These are phyloP conservation scores for Forsythia viridissima DNA, from an alignment of 257 asterid genomes.

Conservation along the genomic window DNA sequence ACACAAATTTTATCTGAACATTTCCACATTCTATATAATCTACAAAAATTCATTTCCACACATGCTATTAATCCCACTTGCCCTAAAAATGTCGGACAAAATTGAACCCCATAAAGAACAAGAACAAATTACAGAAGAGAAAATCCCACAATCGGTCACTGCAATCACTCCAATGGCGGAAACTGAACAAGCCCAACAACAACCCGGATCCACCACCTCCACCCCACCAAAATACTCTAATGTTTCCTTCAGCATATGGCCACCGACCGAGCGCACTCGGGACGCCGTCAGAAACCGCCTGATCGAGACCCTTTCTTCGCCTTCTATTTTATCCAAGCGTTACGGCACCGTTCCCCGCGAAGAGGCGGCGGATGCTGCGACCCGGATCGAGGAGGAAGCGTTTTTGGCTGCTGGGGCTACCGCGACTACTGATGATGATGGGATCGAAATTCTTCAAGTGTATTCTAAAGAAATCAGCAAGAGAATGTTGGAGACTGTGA, in stretches of 20 bases:
- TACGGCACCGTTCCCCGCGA: slow-evolving; percentile 76
- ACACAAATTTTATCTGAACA: too few species aligned
- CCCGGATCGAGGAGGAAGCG: slow-evolving; percentile 72
- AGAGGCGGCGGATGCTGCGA: slow-evolving; percentile 69
- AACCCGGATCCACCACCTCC: not conserved
- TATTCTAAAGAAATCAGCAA: slow-evolving; percentile 89
- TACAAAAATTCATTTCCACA: too few species aligned
- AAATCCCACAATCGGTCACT: slow-evolving; percentile 18
- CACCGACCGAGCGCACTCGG: slow-evolving; percentile 84
- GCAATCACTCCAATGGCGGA: slow-evolving; percentile 35
- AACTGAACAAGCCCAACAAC: slow-evolving; percentile 21
- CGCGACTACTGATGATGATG: slow-evolving; percentile 54
- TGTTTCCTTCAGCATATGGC: slow-evolving; percentile 84
- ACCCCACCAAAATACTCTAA: slow-evolving; percentile 25
- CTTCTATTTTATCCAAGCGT: slow-evolving; percentile 76
- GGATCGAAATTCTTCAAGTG: slow-evolving; percentile 76
- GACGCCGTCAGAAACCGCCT: slow-evolving; percentile 79
- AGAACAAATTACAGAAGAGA: slow-evolving; percentile 22
- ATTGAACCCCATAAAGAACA: slow-evolving; percentile 16
- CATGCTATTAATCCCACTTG: not conserved
- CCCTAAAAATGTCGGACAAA: slow-evolving; percentile 23
- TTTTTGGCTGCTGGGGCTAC: slow-evolving; percentile 48
- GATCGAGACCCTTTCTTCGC: slow-evolving; percentile 69
- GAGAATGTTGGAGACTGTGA: slow-evolving; percentile 74
- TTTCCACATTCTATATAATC: too few species aligned